These are phyloP conservation scores for Emmonsiellopsis sp. DNA, from an alignment of 2,329 filamentous ascomycete genomes.

Conservation along the genomic window DNA sequence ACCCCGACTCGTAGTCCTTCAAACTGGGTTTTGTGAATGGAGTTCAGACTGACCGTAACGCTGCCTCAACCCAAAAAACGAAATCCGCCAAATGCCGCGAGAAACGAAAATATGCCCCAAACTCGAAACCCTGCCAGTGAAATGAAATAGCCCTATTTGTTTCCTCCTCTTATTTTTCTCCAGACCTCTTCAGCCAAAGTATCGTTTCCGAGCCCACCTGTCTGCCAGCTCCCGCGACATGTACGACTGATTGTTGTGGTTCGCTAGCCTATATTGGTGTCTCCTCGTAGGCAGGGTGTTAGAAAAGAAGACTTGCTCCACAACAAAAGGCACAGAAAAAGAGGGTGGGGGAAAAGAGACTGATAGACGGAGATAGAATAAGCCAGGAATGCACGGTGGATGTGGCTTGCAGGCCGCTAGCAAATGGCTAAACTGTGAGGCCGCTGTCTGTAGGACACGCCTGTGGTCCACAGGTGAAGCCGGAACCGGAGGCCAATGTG, in stretches of 20 bases:
- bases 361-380: background rate
- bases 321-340: background rate
- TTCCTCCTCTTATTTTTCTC: constrained; percentile 5
- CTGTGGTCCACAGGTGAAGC: too few relatives aligned
- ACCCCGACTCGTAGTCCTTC: too few relatives aligned
- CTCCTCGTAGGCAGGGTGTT: background rate
- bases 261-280: background rate
- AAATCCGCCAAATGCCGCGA: too few relatives aligned
- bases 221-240: constrained; percentile 48
- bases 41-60: too few relatives aligned
- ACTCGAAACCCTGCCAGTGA: too few relatives aligned
- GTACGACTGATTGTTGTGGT: constrained; percentile 22
- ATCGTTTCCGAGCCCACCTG: constrained; percentile 39
- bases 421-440: background rate
- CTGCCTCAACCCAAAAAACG: too few relatives aligned
- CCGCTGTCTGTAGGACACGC: too few relatives aligned
- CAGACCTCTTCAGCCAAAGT: constrained; percentile 29
- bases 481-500: too few relatives aligned
- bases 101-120: too few relatives aligned
- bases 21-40: too few relatives aligned
- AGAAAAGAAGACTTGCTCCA: background rate
- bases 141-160: background rate
- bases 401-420: background rate
- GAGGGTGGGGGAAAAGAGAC: background rate
- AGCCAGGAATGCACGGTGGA: background rate